Evolutionary conservation across 192 early-diverging fungal species (phyloP), one percentile per base, ranked within the genome.

Genomic region (Podila epicladia): DNA sequence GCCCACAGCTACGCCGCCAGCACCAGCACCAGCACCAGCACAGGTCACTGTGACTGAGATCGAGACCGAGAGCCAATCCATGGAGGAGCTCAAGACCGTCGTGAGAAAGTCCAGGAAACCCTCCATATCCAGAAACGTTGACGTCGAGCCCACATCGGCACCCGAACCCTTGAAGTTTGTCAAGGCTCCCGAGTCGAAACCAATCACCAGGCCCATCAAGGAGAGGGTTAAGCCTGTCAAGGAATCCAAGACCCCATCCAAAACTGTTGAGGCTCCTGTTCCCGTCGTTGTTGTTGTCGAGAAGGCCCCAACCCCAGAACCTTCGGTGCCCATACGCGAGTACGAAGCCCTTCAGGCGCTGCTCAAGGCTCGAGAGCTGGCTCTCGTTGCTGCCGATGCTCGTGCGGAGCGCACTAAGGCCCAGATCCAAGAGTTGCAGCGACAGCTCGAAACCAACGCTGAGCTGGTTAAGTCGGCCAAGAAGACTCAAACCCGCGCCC

Each of bases 401-500:
- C 62, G 49, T 22, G 32, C 61, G 0, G 73, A 64, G n/a, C 32
- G 55, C 0, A 26, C 49, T 48, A 31, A 63, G 35, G 41, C 32
- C 29, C 60, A 71, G 38, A 38, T 78, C 55, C 55, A 64, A 38
- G 62, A 66, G 7, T 48, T 78, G 0, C 69, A 71, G 29, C 26
- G 53, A 6, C 76, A 79, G 20, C 17, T 74, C 3, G 60, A 67
- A 11, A 29, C 71, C 24, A 31, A 79, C 17, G 63, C 64, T 17
- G 57, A 49, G 28, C 13, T 71, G 9, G 62, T 60, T 53, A 65
- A 74, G 55, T 38, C 49, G n/a, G 65, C 69, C 29, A 51, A 66
- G 58, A 65, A 75, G 51, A 28, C 67, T 32, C 68, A 82, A 28
- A 38, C 48, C 29, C 62, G 45, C 19, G 66, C 70, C 20, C 65